phyloP scores from a whole-genome alignment of 1,139 yeast genomes.

The Hansenula sp. region DNA sequence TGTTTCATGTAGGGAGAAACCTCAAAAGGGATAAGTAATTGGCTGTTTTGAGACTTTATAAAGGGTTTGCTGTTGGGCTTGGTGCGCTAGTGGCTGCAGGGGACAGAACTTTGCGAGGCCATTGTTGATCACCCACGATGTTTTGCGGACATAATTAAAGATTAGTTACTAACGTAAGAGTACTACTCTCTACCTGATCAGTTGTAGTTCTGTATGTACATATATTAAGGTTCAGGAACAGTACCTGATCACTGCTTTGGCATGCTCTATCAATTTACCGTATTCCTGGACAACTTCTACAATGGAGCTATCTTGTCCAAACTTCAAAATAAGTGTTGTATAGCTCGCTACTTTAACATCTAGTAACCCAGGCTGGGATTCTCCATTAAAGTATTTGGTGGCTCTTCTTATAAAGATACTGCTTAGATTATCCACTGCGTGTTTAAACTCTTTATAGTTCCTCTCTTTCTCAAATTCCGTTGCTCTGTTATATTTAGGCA shows the following conservation, averaged over 20 bases:
- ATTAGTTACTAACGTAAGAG: no score
- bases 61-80: no score
- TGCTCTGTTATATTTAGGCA: conserved; percentile 6
- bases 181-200: no score
- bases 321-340: conserved; percentile 9
- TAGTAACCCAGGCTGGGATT: conserved; percentile 13
- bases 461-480: conserved; percentile 11
- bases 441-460: conserved; percentile 10
- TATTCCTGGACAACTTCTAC: background rate
- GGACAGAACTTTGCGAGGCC: no score
- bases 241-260: background rate
- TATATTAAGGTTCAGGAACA: background rate
- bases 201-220: no score
- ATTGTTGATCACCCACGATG: no score
- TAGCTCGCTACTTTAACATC: conserved; percentile 21
- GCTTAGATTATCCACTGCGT: conserved; percentile 14
- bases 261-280: background rate
- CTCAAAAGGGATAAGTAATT: no score
- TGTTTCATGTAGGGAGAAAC: background rate
- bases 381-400: conserved; percentile 10
- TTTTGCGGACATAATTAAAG: no score
- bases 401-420: conserved; percentile 9
- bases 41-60: no score
- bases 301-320: background rate
- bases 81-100: no score